phyloP scores from a whole-genome alignment of 2,329 filamentous ascomycete genomes.

The Hypoxylon sp. region DNA sequence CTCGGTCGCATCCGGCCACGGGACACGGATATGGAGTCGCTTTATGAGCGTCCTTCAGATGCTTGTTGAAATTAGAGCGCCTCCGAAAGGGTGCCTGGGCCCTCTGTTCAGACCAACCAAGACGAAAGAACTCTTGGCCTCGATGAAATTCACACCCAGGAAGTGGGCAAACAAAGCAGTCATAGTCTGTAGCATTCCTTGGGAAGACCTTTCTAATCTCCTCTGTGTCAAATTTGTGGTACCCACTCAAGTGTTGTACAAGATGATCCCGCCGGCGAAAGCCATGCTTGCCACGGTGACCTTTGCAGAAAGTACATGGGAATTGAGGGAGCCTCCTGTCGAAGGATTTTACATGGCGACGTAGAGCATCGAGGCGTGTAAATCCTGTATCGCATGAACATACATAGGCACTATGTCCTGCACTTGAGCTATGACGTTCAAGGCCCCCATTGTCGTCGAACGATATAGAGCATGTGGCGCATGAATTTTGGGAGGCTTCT shows the following conservation, averaged over 20 bases:
- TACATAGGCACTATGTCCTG: slow-evolving; percentile 40
- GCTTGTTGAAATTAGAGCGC: slow-evolving; percentile 53
- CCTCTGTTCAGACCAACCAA: slow-evolving; percentile 29
- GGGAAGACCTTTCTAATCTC: slow-evolving; percentile 15
- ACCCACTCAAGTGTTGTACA: slow-evolving; percentile 56
- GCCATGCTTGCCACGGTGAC: slow-evolving; percentile 52
- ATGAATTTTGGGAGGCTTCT: slow-evolving; percentile 15
- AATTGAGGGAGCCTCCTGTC: slow-evolving; percentile 40
- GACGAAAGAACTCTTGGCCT: slow-evolving; percentile 24
- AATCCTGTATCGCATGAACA: slow-evolving; percentile 51
- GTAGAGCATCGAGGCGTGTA: slow-evolving; percentile 49
- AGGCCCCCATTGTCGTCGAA: background rate
- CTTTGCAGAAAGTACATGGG: slow-evolving; percentile 55
- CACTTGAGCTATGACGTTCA: slow-evolving; percentile 14
- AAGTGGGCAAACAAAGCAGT: slow-evolving; percentile 46
- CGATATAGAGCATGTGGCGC: slow-evolving; percentile 34
- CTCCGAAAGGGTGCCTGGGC: slow-evolving; percentile 38
- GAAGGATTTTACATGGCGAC: slow-evolving; percentile 48
- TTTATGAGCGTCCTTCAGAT: slow-evolving; percentile 57
- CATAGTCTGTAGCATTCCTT: too few relatives aligned
- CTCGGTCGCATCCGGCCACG: slow-evolving; percentile 50
- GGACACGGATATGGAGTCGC: slow-evolving; percentile 55
- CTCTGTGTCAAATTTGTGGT: slow-evolving; percentile 54
- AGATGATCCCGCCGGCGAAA: slow-evolving; percentile 59
- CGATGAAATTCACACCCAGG: slow-evolving; percentile 46